Base-by-base conservation (phyloP, 2,329 filamentous ascomycete genomes). In the Cyclaneusma minus region DNA sequence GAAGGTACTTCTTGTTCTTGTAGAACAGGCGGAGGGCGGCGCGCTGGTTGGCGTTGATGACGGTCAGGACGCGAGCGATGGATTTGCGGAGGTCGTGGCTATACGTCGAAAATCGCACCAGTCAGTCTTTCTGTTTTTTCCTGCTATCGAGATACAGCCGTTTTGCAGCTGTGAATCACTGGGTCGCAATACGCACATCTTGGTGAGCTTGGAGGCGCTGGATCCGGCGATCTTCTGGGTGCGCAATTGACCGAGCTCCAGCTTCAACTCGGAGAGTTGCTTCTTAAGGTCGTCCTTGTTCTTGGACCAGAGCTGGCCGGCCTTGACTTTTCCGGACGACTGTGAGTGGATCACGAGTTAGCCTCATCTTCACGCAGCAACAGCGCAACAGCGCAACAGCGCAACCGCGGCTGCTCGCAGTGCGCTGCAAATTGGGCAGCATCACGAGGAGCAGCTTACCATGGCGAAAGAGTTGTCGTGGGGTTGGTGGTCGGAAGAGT, bases 41-140 rank as follows among this genome's bases (percentile, higher is more conserved):
- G 60, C 91, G 80, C 71, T 98, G 89, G 75, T 92, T 95, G 64
- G 84, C 79, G 74, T 95, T 98, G 77, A 98, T 93, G 68, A 98
- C 73, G 61, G 89, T 98, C 51, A 98, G 77, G 63, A 94, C 82
- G 56, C 87, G 85, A 55, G 89, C 91, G 63, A 98, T 94, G 44
- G 85, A 93, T 75, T 98, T 98, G 71, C 89, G 85, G 59, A 98
- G 72, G 61, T 98, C 91, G 70, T 93, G 83, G 65, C 85, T 94
- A 49, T 46, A 44, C 17, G 39, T 33, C 32, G 33, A 29, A 39
- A 13, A 12, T 4, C 16, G 27, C 37, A 37, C 39, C 33, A 35
- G 34, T 26, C 16, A n/a, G 10, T 15, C 30, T 43, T 52, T 37
- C 51, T 45, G 30, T 39, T 35, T 34, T 27, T 15, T 16, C 20